phyloP scores from a whole-genome alignment of 2,329 filamentous ascomycete species.

The Penicillium hordei region DNA sequence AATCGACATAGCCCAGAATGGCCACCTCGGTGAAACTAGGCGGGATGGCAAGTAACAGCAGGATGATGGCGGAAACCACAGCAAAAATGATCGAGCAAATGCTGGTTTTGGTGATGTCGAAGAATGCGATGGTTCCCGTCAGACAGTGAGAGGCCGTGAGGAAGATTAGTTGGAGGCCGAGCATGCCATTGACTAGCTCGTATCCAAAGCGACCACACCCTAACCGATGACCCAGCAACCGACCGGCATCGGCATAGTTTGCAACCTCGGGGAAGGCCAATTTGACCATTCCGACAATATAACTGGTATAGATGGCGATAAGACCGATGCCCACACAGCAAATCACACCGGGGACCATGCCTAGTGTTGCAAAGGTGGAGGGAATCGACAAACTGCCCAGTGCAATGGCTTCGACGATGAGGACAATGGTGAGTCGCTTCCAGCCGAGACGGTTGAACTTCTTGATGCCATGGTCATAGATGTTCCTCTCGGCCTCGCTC shows the following conservation, averaged over 20 bases:
- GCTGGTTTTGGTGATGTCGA: conserved; percentile 39
- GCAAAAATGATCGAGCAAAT: conserved; percentile 44
- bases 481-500: conserved; percentile 13
- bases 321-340: conserved; percentile 39
- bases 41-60: conserved; percentile 31
- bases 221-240: conserved; percentile 41
- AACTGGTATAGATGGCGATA: conserved; percentile 44
- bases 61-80: conserved; percentile 41
- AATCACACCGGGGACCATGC: conserved; percentile 47
- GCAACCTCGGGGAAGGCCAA: conserved; percentile 38
- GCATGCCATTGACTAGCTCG: conserved; percentile 44
- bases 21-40: conserved; percentile 37
- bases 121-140: conserved; percentile 49
- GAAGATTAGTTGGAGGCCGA: conserved; percentile 43
- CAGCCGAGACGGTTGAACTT: conserved; percentile 42
- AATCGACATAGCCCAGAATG: conserved; percentile 39
- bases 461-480: conserved; percentile 11
- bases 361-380: conserved; percentile 45
- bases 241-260: conserved; percentile 47
- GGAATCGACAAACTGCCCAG: conserved; percentile 48
- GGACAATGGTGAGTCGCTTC: conserved; percentile 50
- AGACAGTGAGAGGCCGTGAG: conserved; percentile 47
- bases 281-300: conserved; percentile 42
- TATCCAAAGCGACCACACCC: conserved; percentile 45
- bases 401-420: conserved; percentile 52